phyloP scores from a whole-genome alignment of 768 basidiomycete genomes.

The Tylopilus rubrobrunneus region DNA sequence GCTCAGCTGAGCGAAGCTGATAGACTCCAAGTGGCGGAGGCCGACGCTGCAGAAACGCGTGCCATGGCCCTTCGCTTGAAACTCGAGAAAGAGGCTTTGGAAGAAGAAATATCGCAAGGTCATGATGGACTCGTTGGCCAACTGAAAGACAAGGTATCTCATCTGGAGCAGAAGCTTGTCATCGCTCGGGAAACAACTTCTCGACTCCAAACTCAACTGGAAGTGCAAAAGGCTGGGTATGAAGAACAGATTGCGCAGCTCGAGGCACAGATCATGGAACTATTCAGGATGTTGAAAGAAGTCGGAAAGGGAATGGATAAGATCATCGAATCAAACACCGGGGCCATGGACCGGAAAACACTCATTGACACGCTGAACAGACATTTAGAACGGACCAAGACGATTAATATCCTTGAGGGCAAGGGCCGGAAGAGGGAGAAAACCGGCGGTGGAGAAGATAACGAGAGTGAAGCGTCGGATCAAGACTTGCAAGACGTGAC shows the following conservation, averaged over 20 bases:
- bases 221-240: slow-evolving; percentile 71
- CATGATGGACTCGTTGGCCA: slow-evolving; percentile 81
- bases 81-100: slow-evolving; percentile 78
- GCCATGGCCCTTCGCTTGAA: slow-evolving; percentile 60
- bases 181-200: slow-evolving; percentile 77
- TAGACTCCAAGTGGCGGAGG: slow-evolving; percentile 69
- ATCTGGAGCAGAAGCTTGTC: slow-evolving; percentile 72
- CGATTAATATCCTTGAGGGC: slow-evolving; percentile 84
- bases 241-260: slow-evolving; percentile 86
- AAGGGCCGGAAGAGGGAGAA: slow-evolving; percentile 35
- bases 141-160: slow-evolving; percentile 66
- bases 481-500: slow-evolving; percentile 54
- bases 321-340: slow-evolving; percentile 59
- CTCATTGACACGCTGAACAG: slow-evolving; percentile 78
- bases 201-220: slow-evolving; percentile 72
- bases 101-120: slow-evolving; percentile 77
- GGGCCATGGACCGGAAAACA: slow-evolving; percentile 71
- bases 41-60: slow-evolving; percentile 70
- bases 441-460: slow-evolving; percentile 30
- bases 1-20: slow-evolving; percentile 90
- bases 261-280: slow-evolving; percentile 87
- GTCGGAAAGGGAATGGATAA: slow-evolving; percentile 72
- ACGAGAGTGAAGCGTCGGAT: slow-evolving; percentile 37
- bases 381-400: slow-evolving; percentile 78
- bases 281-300: slow-evolving; percentile 92